Conservation (phyloP, 2,329 filamentous ascomycete species). For the Alternaria sp. region DNA sequence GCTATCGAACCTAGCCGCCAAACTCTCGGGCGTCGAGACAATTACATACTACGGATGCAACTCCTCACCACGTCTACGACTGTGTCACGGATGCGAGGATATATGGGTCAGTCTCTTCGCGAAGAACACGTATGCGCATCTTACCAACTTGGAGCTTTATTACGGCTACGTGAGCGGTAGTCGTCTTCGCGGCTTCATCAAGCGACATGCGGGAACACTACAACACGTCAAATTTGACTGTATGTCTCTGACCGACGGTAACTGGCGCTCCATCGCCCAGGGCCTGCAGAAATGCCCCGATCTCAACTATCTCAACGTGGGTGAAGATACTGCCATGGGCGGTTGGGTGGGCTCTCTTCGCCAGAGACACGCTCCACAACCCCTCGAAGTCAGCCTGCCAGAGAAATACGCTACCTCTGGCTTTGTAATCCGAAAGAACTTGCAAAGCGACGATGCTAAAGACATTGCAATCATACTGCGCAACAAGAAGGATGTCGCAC, state of each 20-base stretch:
- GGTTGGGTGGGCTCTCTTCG: neutral
- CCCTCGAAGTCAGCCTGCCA: neutral
- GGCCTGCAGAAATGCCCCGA: neutral
- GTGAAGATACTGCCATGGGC: fast-evolving
- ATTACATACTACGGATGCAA: no score
- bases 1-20: neutral
- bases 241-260: neutral
- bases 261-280: fast-evolving
- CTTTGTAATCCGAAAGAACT: no score
- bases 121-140: neutral
- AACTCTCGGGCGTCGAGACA: neutral
- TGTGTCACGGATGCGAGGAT: neutral
- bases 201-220: neutral
- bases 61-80: fast-evolving
- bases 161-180: neutral
- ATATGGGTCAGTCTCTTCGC: neutral
- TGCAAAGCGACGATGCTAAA: no score
- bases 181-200: neutral
- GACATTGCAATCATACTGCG: no score
- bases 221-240: neutral
- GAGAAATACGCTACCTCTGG: neutral
- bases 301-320: neutral
- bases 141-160: neutral
- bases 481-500: neutral
- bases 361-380: neutral